Percentiles rank a stretch among this genome's conserved stretches.
phyloP scores from a whole-genome alignment of 129 eudicot species.

The Mikania micrantha region DNA sequence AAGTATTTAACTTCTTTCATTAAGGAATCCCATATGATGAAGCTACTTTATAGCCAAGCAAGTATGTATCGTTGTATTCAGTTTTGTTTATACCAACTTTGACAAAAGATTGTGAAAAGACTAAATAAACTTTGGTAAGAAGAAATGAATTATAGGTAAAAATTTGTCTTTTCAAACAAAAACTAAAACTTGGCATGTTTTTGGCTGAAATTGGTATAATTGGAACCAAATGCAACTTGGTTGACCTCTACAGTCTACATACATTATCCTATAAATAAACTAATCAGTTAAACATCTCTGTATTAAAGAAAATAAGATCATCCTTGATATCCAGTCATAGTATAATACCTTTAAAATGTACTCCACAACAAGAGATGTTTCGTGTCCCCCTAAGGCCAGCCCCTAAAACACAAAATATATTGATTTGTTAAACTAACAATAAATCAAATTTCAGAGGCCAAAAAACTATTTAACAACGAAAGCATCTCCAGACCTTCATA shows the following conservation, averaged over 20 bases:
- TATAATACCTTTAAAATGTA: slow-evolving; percentile 81
- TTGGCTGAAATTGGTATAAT: not conserved
- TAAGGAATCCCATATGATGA: not conserved
- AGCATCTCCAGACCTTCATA: slow-evolving; percentile 58
- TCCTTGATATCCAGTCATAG: not conserved
- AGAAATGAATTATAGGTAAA: not conserved
- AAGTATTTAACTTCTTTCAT: not conserved
- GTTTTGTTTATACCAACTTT: not conserved
- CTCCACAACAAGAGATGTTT: slow-evolving; percentile 75
- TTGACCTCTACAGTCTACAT: not conserved
- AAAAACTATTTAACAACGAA: not conserved
- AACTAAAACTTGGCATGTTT: not conserved
- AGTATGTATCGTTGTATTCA: not conserved
- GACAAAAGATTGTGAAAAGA: not conserved
- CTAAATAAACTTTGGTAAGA: not conserved
- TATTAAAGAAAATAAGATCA: not conserved
- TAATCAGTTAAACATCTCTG: not conserved
- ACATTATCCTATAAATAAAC: not conserved
- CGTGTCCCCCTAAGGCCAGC: slow-evolving; percentile 75
- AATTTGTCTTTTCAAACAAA: not conserved
- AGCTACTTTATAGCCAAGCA: not conserved
- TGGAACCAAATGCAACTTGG: not conserved
- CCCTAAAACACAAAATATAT: slow-evolving; percentile 41
- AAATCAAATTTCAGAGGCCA: not conserved
- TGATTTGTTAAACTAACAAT: slow-evolving; percentile 1